Conservation (phyloP, 192 early-diverging fungal genomes). For the Coemansia sp. region DNA sequence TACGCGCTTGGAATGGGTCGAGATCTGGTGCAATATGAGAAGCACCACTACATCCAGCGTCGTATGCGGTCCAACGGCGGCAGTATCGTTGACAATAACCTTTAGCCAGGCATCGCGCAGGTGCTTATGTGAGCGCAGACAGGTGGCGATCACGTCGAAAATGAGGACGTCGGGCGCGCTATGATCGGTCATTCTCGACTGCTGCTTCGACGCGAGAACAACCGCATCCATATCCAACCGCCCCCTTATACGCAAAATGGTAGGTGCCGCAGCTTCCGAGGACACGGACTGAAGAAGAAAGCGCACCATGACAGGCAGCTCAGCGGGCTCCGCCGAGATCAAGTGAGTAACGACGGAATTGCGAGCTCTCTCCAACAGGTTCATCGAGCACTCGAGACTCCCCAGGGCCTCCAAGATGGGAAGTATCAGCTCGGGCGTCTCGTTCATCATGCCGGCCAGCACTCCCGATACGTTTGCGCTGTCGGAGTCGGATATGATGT, state of each 20-base stretch:
- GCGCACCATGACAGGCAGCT: slow-evolving; percentile 70
- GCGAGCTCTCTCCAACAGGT: slow-evolving; percentile 50
- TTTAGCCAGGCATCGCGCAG: slow-evolving; percentile 71
- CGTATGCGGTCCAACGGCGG: slow-evolving; percentile 44
- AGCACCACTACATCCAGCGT: slow-evolving; percentile 51
- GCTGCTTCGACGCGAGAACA: slow-evolving; percentile 29
- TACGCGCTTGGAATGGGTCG: slow-evolving; percentile 36
- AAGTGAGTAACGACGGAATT: slow-evolving; percentile 61
- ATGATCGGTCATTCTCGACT: not conserved
- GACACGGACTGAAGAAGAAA: slow-evolving; percentile 70
- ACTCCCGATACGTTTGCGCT: slow-evolving; percentile 61
- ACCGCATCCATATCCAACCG: slow-evolving; percentile 68
- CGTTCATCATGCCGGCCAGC: slow-evolving; percentile 61
- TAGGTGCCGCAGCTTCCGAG: slow-evolving; percentile 26
- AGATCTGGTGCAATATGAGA: slow-evolving; percentile 39
- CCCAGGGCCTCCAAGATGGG: slow-evolving; percentile 72
- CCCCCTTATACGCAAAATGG: slow-evolving; percentile 52
- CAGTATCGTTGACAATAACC: slow-evolving; percentile 50
- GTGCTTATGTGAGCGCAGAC: slow-evolving; percentile 67
- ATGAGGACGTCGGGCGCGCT: slow-evolving; percentile 45
- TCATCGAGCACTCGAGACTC: slow-evolving; percentile 56
- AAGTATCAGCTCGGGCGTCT: slow-evolving; percentile 60
- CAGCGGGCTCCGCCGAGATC: slow-evolving; percentile 66
- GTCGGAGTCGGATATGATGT: slow-evolving; percentile 74
- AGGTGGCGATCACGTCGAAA: slow-evolving; percentile 64